Percentiles rank a stretch among this genome's conserved stretches.
Evolutionary conservation across 805 yeast genomes (phyloP).

Genomic region (Cyberlindnera subsufficiens): DNA sequence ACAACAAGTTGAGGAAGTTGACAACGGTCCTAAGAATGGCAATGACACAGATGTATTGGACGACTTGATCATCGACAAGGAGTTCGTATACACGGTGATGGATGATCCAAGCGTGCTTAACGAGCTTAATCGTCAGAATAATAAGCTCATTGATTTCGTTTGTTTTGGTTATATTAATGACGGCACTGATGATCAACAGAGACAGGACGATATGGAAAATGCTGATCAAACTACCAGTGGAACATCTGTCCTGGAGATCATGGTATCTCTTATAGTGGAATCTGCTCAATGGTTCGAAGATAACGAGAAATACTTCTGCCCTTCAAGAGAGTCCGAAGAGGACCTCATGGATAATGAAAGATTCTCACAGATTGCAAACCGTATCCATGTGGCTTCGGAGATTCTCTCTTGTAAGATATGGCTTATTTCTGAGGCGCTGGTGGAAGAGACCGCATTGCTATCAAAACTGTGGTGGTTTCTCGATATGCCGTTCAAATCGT

Average conservation of each 20-base stretch:
- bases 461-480: constrained; percentile 74
- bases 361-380: constrained; percentile 17
- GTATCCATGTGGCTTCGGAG: constrained; percentile 70
- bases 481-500: constrained; percentile 45
- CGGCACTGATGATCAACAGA: constrained; percentile 1
- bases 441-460: constrained; percentile 62
- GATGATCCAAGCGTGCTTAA: constrained; percentile 33
- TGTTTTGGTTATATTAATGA: constrained; percentile 36
- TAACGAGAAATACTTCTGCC: constrained; percentile 14
- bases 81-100: constrained; percentile 31
- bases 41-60: constrained; percentile 5
- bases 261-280: constrained; percentile 36
- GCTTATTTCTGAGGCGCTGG: constrained; percentile 84
- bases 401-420: constrained; percentile 85
- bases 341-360: constrained; percentile 15
- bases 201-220: constrained; percentile 10
- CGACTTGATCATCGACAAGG: constrained; percentile 14
- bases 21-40: background rate
- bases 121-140: constrained; percentile 32
- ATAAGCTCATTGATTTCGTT: constrained; percentile 44
- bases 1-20: constrained; percentile 3
- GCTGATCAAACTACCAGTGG: constrained; percentile 5
- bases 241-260: constrained; percentile 38
- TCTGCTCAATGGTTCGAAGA: constrained; percentile 34
- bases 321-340: constrained; percentile 4